phyloP scores from a whole-genome alignment of 768 basidiomycete species.

The Lentinula aciculospora region DNA sequence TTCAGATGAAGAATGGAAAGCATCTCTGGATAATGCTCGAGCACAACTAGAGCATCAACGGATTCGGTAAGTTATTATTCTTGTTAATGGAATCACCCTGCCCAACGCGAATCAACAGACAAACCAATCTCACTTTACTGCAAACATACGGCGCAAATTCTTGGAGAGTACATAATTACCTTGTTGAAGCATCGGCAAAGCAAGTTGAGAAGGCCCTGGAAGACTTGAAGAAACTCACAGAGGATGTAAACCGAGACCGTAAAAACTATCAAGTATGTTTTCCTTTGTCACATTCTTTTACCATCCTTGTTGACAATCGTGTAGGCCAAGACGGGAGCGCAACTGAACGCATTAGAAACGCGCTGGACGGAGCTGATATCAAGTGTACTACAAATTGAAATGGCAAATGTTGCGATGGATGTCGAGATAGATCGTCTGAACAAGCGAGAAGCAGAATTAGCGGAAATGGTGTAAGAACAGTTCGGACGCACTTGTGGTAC shows the following conservation, averaged over 20 bases:
- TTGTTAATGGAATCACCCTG: conserved; percentile 7
- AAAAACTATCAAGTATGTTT: conserved; percentile 74
- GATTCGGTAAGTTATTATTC: conserved; percentile 51
- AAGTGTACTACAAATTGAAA: conserved; percentile 87
- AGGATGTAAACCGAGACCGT: conserved; percentile 82
- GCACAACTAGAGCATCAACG: conserved; percentile 84
- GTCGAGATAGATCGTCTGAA: conserved; percentile 65
- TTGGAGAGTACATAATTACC: conserved; percentile 89
- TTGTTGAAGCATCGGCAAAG: conserved; percentile 72
- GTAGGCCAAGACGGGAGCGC: conserved; percentile 73
- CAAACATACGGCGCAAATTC: conserved; percentile 88
- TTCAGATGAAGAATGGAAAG: conserved; percentile 73
- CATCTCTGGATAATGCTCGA: conserved; percentile 68
- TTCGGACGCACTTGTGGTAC: neutral
- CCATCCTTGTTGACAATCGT: neutral
- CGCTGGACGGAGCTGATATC: conserved; percentile 94
- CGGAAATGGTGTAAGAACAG: conserved; percentile 23
- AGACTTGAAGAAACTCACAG: conserved; percentile 70
- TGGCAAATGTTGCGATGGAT: conserved; percentile 89
- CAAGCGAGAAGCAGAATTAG: conserved; percentile 57
- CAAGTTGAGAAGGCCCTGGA: conserved; percentile 70
- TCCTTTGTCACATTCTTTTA: neutral
- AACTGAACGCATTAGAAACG: conserved; percentile 76
- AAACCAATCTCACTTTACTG: conserved; percentile 76
- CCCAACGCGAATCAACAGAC: conserved; percentile 35